Conservation (phyloP, 2,329 filamentous ascomycete species). For the Colletotrichum lupini region DNA sequence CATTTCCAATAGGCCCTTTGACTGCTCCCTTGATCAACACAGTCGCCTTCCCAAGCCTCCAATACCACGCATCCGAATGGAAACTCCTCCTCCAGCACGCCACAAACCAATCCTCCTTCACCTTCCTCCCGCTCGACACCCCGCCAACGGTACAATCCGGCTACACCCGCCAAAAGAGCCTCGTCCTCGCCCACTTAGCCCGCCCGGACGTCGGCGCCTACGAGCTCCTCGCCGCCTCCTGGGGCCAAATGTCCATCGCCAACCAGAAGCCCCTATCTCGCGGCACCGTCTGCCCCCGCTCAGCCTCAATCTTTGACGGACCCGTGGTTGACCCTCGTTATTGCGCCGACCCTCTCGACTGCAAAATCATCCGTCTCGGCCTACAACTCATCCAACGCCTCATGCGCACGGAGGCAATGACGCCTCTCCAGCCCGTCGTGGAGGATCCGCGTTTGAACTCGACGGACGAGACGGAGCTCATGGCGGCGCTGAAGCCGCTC, state of each 20-base stretch:
- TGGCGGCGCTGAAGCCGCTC: constrained; percentile 46
- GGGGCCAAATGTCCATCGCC: constrained; percentile 45
- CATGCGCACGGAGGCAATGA: constrained; percentile 41
- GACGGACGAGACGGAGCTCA: constrained; percentile 39
- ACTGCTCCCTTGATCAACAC: constrained; percentile 43
- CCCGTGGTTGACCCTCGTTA: constrained; percentile 56
- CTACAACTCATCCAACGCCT: constrained; percentile 42
- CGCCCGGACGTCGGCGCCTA: constrained; percentile 39
- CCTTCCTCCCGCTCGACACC: constrained; percentile 38
- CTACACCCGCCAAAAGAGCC: constrained; percentile 47
- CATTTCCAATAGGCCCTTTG: constrained; percentile 11
- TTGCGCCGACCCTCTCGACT: constrained; percentile 55
- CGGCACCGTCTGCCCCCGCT: constrained; percentile 53
- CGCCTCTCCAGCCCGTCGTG: constrained; percentile 34
- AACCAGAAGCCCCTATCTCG: constrained; percentile 55
- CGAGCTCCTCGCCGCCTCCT: constrained; percentile 46
- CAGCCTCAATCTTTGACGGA: constrained; percentile 48
- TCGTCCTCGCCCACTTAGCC: constrained; percentile 39
- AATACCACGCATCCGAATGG: constrained; percentile 39
- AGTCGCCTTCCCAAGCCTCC: constrained; percentile 42
- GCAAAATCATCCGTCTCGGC: constrained; percentile 41
- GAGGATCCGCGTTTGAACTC: constrained; percentile 36
- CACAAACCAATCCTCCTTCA: constrained; percentile 37
- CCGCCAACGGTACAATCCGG: constrained; percentile 49
- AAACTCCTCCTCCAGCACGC: constrained; percentile 38